Evolutionary conservation across 345 rosid species (phyloP), one percentile per base, ranked within the genome.

Genomic region (Eutrema yunnanense): DNA sequence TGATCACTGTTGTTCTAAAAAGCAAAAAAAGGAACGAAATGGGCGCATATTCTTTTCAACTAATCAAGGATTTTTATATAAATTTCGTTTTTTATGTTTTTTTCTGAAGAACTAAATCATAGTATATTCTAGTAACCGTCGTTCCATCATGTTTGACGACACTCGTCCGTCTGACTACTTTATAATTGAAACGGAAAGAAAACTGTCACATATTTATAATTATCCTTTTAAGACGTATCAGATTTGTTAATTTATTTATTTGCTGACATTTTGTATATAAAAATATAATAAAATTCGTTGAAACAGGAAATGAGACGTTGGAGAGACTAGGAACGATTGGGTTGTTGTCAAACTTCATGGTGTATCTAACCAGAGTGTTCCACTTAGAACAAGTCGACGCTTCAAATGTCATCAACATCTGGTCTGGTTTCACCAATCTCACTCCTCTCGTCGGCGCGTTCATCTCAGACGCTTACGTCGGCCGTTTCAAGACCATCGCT

Each of bases 281-380:
- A 38, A 26, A 49, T 9, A 36, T 9, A 58, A 37, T 10, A 58
- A 57, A 57, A 37, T 64, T 46, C 33, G 27, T 34, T 63, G 16
- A 59, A 60, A 43, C 68, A 89, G 96, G 85, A 53, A 92, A 92
- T 73, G 91, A 86, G 65, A 84, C 92, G 10, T 79, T 92, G 37
- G 98, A 90, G 87, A 86, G 92, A 76, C 56, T 88, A 27, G 98
- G 90, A 10, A 73, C 95, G 2, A 79, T 82, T 63, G 84, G 96
- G 11, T 44, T 92, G 57, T 49, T 81, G 48, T 78, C 86, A 41
- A 90, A 86, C 69, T 75, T 92, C 51, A 80, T 84, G 73, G 87
- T 90, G 63, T 92, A 92, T 78, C 73, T 90, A 56, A 63, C 84
- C n/a, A 82, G 51, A 33, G 79, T 76, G 72, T 88, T 80, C 67